Conservation (phyloP, 768 basidiomycete genomes). For the Gloeopeniophorella convolvens region DNA sequence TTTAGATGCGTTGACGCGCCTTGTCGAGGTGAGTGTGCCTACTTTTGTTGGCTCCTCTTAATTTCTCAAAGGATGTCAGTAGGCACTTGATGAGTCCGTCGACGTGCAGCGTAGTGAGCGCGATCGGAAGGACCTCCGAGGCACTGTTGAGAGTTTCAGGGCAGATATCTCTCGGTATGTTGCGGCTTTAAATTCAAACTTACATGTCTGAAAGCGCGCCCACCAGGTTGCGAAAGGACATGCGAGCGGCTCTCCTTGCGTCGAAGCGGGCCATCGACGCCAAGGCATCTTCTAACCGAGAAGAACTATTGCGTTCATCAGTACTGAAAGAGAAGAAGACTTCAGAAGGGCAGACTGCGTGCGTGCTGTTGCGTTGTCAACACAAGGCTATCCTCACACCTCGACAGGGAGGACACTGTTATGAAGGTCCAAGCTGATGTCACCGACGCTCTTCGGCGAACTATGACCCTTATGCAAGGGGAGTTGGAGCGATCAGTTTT, state of each 20-base stretch:
- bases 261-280: constrained; percentile 74
- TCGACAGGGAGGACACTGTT: constrained; percentile 66
- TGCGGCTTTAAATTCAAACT: constrained; percentile 9
- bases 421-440: constrained; percentile 89
- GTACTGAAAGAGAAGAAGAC: constrained; percentile 41
- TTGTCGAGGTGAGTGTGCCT: constrained; percentile 52
- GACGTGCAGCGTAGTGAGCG: constrained; percentile 64
- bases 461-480: constrained; percentile 79
- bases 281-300: constrained; percentile 48
- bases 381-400: constrained; percentile 3
- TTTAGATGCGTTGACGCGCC: constrained; percentile 49
- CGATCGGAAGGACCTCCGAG: constrained; percentile 41
- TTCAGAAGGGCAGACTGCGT: constrained; percentile 57
- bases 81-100: constrained; percentile 64
- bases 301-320: constrained; percentile 60
- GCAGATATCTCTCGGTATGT: constrained; percentile 46
- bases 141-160: constrained; percentile 44
- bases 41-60: constrained; percentile 27
- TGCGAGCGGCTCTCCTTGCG: constrained; percentile 58
- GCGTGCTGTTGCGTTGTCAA: constrained; percentile 24
- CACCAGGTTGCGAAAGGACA: constrained; percentile 52
- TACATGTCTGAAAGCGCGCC: neutral
- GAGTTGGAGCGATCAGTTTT: constrained; percentile 89
- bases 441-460: constrained; percentile 81
- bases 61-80: constrained; percentile 43